Conservation (phyloP, 1,139 yeast genomes). For the Nematodospora anomalae region DNA sequence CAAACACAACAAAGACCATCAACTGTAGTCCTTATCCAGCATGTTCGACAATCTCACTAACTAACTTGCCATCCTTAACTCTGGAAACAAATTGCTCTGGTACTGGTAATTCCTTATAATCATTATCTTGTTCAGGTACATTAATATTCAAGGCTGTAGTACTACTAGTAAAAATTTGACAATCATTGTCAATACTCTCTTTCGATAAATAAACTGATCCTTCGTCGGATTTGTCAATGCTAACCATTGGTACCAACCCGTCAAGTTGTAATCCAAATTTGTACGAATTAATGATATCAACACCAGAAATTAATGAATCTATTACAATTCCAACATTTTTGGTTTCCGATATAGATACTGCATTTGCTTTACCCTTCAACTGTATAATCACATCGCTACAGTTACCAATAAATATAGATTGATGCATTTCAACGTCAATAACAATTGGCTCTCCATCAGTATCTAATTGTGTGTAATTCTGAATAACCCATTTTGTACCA, state of each 20-base stretch:
- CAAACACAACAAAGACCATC: no score
- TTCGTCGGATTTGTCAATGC: slow-evolving; percentile 85
- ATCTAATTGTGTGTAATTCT: slow-evolving; percentile 63
- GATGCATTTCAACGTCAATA: slow-evolving; percentile 80
- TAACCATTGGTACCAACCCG: slow-evolving; percentile 77
- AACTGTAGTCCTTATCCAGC: no score
- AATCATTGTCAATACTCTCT: slow-evolving; percentile 65
- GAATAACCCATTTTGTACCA: slow-evolving; percentile 82
- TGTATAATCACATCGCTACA: slow-evolving; percentile 74
- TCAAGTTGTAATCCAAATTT: slow-evolving; percentile 84
- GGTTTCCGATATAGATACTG: slow-evolving; percentile 77
- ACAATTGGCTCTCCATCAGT: slow-evolving; percentile 46
- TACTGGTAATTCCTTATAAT: slow-evolving; percentile 70
- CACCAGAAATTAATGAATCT: slow-evolving; percentile 83
- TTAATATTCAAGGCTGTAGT: slow-evolving; percentile 84
- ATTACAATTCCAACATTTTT: slow-evolving; percentile 71
- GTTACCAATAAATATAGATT: slow-evolving; percentile 84
- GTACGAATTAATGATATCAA: slow-evolving; percentile 80
- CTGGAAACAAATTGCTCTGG: slow-evolving; percentile 86
- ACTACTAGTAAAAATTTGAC: slow-evolving; percentile 71
- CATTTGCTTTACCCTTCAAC: slow-evolving; percentile 88
- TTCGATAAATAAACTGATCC: slow-evolving; percentile 79
- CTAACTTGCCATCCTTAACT: slow-evolving; percentile 40
- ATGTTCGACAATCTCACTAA: slow-evolving; percentile 47
- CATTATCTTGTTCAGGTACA: slow-evolving; percentile 59